phyloP scores from a whole-genome alignment of 306 rosid genomes.

The Fragaria vesca region DNA sequence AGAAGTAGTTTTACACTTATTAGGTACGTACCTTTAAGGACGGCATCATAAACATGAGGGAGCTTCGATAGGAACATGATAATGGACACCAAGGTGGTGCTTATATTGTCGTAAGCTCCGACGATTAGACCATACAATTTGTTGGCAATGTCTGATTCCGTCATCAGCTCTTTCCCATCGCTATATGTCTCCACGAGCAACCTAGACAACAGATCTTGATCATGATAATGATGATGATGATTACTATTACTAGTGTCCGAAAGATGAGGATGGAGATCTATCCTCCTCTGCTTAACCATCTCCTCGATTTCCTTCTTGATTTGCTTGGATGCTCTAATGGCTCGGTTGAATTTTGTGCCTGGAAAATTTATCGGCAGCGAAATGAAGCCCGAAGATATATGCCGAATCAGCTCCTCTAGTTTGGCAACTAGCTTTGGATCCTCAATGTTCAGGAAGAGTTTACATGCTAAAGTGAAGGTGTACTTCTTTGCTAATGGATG shows the following conservation, averaged over 20 bases:
- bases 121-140: not conserved
- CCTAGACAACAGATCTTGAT: not conserved
- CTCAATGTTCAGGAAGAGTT: not conserved
- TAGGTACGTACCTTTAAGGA: not conserved
- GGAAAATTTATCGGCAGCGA: not conserved
- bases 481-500: not conserved
- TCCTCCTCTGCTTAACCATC: not conserved
- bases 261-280: not conserved
- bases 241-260: not conserved
- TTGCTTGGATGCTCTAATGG: conserved; percentile 1
- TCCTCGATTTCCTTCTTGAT: not conserved
- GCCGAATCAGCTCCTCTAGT: not conserved
- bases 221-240: not conserved
- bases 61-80: not conserved
- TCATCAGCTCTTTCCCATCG: not conserved
- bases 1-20: not conserved
- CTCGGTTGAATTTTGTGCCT: not conserved
- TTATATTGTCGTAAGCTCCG: not conserved
- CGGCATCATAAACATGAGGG: conserved; percentile 6
- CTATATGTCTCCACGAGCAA: not conserved
- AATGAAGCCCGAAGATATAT: not conserved
- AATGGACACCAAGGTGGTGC: not conserved
- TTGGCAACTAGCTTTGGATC: not conserved
- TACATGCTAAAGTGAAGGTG: not conserved
- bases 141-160: not conserved